Evolutionary conservation across 2,329 filamentous ascomycete genomes (phyloP), one percentile per base, ranked within the genome.

Genomic region (Juglanconis juglandina): DNA sequence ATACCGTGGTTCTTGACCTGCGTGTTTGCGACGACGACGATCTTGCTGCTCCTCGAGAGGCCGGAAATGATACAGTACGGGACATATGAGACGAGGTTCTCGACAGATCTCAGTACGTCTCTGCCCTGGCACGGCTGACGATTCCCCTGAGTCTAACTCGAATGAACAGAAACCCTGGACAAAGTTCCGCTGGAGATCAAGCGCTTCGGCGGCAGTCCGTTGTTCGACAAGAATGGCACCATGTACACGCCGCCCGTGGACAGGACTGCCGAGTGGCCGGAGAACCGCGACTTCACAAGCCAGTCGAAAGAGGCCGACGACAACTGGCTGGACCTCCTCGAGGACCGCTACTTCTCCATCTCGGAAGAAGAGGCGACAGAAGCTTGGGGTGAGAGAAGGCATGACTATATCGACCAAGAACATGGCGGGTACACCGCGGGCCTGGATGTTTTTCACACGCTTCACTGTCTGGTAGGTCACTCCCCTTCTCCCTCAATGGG

Each of bases 401-500:
- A 58, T 5, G 54, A 58, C 5, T 63, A 61, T 3, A 41, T 63
- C 11, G 61, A 63, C 13, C 53, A 63, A 51, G 54, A 53, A 8
- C 33, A 48, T 5, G 64, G 64, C 1, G 64, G 64, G 30, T 65
- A 63, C 10, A 64, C 63, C 11, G 60, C 64, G 10, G 62, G 55
- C 30, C 41, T 65, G 17, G 66, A 67, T 35, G 52, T 67, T 5
- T 67, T 67, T 37, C 65, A 67, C 41, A 65, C 65, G 10, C 58
- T 67, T 4, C 66, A 67, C 32, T 67, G 66, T 14, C 48, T 67
- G 32, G 64, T 65, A 47, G 1, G 62, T 63, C 6, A 4, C 7
- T 1, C 3, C 2, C 1, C 13, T 5, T 8, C 13, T n/a, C 11
- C 4, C 5, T 14, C 13, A 17, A n/a, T 7, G 44, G 13, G 17